Percentiles rank a stretch among this genome's conserved stretches.
Conservation (phyloP, 164 flowering plant genomes). For the Santalum album region DNA sequence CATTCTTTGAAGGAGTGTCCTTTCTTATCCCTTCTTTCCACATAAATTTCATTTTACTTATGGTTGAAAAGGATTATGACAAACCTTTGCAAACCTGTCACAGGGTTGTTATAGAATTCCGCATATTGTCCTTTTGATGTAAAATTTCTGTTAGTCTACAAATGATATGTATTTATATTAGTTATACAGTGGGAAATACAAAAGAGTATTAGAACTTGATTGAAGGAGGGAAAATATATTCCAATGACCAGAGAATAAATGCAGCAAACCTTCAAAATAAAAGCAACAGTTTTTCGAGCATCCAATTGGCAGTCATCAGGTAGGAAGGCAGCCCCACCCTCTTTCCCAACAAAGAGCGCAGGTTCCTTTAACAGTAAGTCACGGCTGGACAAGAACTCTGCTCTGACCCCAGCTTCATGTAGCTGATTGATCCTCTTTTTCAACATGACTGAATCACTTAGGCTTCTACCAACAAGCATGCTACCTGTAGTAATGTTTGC, state of each 20-base stretch:
- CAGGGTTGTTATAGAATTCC: conserved; percentile 84
- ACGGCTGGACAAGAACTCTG: conserved; percentile 41
- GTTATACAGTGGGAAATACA: neutral
- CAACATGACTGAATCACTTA: conserved; percentile 32
- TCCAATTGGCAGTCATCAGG: conserved; percentile 72
- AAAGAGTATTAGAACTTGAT: neutral
- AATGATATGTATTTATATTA: conserved; percentile 1
- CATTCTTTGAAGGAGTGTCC: neutral
- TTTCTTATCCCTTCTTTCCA: neutral
- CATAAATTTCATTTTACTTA: neutral
- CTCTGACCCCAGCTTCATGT: conserved; percentile 53
- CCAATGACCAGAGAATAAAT: neutral
- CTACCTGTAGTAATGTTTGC: conserved; percentile 46
- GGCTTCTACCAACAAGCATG: conserved; percentile 58
- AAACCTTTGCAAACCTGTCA: conserved; percentile 56
- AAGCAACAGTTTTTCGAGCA: conserved; percentile 46
- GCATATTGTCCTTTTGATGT: conserved; percentile 68
- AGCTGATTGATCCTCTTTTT: conserved; percentile 33
- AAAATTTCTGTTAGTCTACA: conserved; percentile 64
- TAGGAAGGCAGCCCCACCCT: conserved; percentile 54
- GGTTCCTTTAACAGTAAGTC: conserved; percentile 53
- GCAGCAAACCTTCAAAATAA: conserved; percentile 57
- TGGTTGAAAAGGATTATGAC: neutral
- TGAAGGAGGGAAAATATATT: neutral
- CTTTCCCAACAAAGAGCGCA: conserved; percentile 35